Evolutionary conservation across 2,329 filamentous ascomycete species (phyloP).

Genomic region (Fusarium denticulatum): DNA sequence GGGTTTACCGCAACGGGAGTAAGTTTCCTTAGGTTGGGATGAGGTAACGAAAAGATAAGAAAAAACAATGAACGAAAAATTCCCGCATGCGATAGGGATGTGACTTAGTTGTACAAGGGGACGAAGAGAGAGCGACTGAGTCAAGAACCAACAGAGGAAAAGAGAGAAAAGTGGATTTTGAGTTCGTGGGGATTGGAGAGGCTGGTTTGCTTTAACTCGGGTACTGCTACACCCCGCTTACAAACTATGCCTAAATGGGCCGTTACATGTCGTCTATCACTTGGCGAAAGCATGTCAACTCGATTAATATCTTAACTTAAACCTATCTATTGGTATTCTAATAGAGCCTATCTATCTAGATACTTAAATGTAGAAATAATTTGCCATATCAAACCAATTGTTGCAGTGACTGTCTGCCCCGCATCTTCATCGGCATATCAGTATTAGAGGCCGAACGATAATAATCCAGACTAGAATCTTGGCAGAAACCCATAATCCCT

Average conservation of each 20-base stretch:
- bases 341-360: background rate
- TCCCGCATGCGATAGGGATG: constrained; percentile 1
- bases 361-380: too few species aligned
- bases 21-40: constrained; percentile 3
- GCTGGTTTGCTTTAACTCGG: background rate
- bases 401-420: background rate
- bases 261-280: background rate
- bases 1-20: background rate
- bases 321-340: background rate
- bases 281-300: background rate
- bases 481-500: constrained; percentile 6
- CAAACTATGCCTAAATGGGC: background rate
- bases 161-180: background rate
- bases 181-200: constrained; percentile 2
- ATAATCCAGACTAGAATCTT: background rate
- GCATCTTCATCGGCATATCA: background rate
- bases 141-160: background rate
- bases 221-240: constrained; percentile 12
- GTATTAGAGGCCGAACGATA: background rate
- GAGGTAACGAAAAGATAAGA: constrained; percentile 25
- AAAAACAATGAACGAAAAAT: background rate
- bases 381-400: background rate
- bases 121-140: background rate
- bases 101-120: background rate
- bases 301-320: background rate